Evolutionary conservation across 1,139 yeast species (phyloP).

Genomic region (Yamadazyma jaroonii): DNA sequence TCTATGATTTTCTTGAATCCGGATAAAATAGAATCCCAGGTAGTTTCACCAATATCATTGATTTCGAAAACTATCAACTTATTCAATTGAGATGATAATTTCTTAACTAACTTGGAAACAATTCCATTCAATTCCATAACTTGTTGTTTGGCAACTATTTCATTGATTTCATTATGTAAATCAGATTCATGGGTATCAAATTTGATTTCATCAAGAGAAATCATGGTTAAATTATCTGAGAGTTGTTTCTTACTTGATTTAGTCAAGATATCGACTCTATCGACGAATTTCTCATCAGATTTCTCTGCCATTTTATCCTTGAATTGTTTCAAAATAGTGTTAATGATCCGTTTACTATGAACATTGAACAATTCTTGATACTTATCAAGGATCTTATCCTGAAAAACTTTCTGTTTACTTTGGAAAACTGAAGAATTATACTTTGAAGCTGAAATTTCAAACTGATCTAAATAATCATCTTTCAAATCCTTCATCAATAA

Average conservation of each 20-base stretch:
- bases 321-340: constrained; percentile 16
- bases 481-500: constrained; percentile 39
- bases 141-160: constrained; percentile 37
- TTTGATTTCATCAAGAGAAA: constrained; percentile 13
- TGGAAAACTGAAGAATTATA: constrained; percentile 65
- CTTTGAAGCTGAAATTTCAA: constrained; percentile 69
- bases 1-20: constrained; percentile 44
- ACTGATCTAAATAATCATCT: constrained; percentile 46
- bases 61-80: constrained; percentile 39
- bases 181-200: constrained; percentile 14
- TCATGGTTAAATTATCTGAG: constrained; percentile 7
- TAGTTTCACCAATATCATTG: constrained; percentile 40
- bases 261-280: constrained; percentile 14
- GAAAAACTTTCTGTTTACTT: constrained; percentile 54
- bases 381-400: constrained; percentile 41
- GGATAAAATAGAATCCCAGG: constrained; percentile 62
- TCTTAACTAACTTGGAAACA: constrained; percentile 37
- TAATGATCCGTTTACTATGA: constrained; percentile 23
- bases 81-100: constrained; percentile 35
- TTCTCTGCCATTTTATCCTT: constrained; percentile 17
- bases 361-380: constrained; percentile 43
- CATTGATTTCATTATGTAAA: constrained; percentile 22
- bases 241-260: constrained; percentile 6
- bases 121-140: constrained; percentile 42
- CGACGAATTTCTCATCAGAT: constrained; percentile 21